These are phyloP conservation scores for Xylona heveae DNA, from an alignment of 495 filamentous ascomycete genomes.

Conservation along the genomic window DNA sequence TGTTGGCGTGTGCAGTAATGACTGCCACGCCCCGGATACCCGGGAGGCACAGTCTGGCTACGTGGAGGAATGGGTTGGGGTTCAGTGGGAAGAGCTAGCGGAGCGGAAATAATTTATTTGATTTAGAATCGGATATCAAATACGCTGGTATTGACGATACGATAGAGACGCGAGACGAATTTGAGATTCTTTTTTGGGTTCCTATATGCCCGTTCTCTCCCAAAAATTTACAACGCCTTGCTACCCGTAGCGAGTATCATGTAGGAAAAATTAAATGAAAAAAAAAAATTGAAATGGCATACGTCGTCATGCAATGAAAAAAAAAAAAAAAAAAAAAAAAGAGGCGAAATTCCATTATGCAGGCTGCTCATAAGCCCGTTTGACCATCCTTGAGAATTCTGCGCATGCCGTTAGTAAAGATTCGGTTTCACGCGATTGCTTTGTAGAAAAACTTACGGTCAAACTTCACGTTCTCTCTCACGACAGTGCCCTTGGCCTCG, in stretches of 20 bases:
- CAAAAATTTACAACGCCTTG: too few species aligned
- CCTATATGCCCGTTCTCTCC: too few species aligned
- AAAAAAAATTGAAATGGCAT: too few species aligned
- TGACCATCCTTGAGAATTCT: slow-evolving; percentile 59
- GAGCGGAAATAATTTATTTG: too few species aligned
- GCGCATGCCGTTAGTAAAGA: slow-evolving; percentile 1
- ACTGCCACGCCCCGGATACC: slow-evolving; percentile 37
- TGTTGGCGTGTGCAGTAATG: slow-evolving; percentile 55
- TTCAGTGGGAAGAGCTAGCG: slow-evolving; percentile 76
- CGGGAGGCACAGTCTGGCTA: slow-evolving; percentile 34
- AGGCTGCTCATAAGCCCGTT: slow-evolving; percentile 78
- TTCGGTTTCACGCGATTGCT: not conserved
- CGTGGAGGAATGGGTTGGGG: slow-evolving; percentile 86
- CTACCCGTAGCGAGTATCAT: too few species aligned
- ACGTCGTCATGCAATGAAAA: too few species aligned
- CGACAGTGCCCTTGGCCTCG: slow-evolving; percentile 88
- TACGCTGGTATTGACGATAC: too few species aligned
- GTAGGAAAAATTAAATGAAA: too few species aligned
- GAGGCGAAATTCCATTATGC: slow-evolving; percentile 22
- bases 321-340: slow-evolving; percentile 6
- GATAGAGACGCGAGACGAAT: too few species aligned
- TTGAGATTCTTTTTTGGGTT: too few species aligned
- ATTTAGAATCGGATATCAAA: too few species aligned
- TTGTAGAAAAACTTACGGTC: slow-evolving; percentile 31
- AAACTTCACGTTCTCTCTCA: slow-evolving; percentile 89